Percentiles rank a stretch among this genome's conserved stretches.
phyloP scores from a whole-genome alignment of 306 rosid species.

The Cucumis sativus region Cucumber_9930_V3 NC_026658.2:10474501-10475000 shows the following conservation, averaged over 20 bases:
- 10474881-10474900: constrained; percentile 80
- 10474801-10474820: constrained; percentile 41
- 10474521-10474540: constrained; percentile 30
- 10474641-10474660: constrained; percentile 37
- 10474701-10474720: constrained; percentile 74
- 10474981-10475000: constrained; percentile 21
- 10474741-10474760: constrained; percentile 30
- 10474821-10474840: constrained; percentile 37
- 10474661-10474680: constrained; percentile 45
- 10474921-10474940: constrained; percentile 21
- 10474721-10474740: constrained; percentile 30
- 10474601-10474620: constrained; percentile 60
- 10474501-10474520: not conserved
- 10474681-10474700: constrained; percentile 66
- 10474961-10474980: constrained; percentile 41
- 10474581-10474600: constrained; percentile 68
- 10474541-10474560: constrained; percentile 58
- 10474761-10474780: constrained; percentile 59
- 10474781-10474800: constrained; percentile 41
- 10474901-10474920: constrained; percentile 42
- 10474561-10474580: constrained; percentile 43
- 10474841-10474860: constrained; percentile 43
- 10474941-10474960: constrained; percentile 38
- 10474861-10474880: constrained; percentile 79
- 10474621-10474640: constrained; percentile 33